phyloP scores from a whole-genome alignment of 495 filamentous ascomycete species.

The Halenospora varia region DNA sequence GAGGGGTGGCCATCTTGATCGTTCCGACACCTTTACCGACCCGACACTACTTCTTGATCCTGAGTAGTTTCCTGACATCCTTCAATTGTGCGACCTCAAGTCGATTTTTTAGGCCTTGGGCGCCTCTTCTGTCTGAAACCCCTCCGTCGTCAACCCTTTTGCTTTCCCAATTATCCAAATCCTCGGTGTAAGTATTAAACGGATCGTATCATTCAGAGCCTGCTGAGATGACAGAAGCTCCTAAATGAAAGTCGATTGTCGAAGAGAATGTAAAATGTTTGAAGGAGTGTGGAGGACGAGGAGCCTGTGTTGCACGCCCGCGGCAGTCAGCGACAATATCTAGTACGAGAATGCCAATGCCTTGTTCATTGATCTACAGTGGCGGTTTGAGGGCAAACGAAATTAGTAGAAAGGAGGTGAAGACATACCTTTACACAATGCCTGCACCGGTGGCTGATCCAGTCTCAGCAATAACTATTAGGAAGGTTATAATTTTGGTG shows the following conservation, averaged over 20 bases:
- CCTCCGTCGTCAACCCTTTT: slow-evolving; percentile 1
- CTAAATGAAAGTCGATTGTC: slow-evolving; percentile 24
- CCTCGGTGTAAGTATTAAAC: slow-evolving; percentile 9
- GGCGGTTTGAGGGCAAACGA: slow-evolving; percentile 15
- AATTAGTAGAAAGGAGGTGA: slow-evolving; percentile 34
- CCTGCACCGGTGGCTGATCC: slow-evolving; percentile 38
- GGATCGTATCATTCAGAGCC: slow-evolving; percentile 45
- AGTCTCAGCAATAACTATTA: slow-evolving; percentile 24
- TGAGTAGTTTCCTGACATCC: slow-evolving; percentile 44
- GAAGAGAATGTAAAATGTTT: slow-evolving; percentile 26
- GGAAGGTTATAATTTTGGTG: slow-evolving; percentile 2
- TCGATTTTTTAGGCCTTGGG: slow-evolving; percentile 12
- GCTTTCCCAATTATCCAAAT: slow-evolving; percentile 2
- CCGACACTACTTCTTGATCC: slow-evolving; percentile 27
- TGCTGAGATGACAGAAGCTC: slow-evolving; percentile 46
- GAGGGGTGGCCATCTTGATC: slow-evolving; percentile 66
- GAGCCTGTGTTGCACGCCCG: slow-evolving; percentile 36
- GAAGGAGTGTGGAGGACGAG: slow-evolving; percentile 20
- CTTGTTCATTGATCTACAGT: not conserved
- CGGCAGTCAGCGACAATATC: slow-evolving; percentile 34
- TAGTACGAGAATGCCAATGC: slow-evolving; percentile 13
- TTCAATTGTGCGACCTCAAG: slow-evolving; percentile 24
- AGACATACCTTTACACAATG: slow-evolving; percentile 52
- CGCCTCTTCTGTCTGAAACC: not conserved
- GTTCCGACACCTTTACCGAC: slow-evolving; percentile 47